These are phyloP conservation scores for Trametes maxima DNA, from an alignment of 768 basidiomycete species.

Conservation along the genomic window DNA sequence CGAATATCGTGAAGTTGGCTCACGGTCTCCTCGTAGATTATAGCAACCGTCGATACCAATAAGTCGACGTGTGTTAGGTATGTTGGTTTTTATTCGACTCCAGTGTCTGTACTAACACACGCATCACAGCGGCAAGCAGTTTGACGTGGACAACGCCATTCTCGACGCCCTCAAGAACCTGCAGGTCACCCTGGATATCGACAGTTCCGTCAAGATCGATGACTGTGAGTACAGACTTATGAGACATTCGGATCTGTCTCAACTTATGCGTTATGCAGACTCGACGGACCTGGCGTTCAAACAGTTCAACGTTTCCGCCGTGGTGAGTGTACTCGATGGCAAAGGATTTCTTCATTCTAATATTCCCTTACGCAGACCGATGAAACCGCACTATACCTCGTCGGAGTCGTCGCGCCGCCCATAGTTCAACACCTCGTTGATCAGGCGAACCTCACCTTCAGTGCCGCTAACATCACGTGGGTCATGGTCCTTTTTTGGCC, in stretches of 20 bases:
- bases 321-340: slow-evolving; percentile 39
- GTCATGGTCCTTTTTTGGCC: slow-evolving; percentile 38
- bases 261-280: slow-evolving; percentile 38
- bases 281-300: slow-evolving; percentile 58
- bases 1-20: not conserved
- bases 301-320: slow-evolving; percentile 57
- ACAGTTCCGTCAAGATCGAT: slow-evolving; percentile 60
- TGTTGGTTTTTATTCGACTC: not conserved
- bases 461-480: slow-evolving; percentile 51
- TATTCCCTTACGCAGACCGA: slow-evolving; percentile 49
- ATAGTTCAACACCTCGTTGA: slow-evolving; percentile 67
- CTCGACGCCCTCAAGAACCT: slow-evolving; percentile 62
- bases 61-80: slow-evolving; percentile 63
- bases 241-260: not conserved
- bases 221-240: slow-evolving; percentile 50
- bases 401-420: slow-evolving; percentile 71
- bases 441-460: slow-evolving; percentile 54
- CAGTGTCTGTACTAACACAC: not conserved
- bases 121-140: slow-evolving; percentile 58
- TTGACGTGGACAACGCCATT: slow-evolving; percentile 61
- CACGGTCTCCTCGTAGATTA: slow-evolving; percentile 44
- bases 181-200: slow-evolving; percentile 57
- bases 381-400: slow-evolving; percentile 61
- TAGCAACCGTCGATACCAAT: slow-evolving; percentile 53
- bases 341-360: slow-evolving; percentile 1